Evolutionary conservation across 441 rosid genomes (phyloP), one percentile per base, ranked within the genome.

Genomic region (Theobroma grandiflorum): DNA sequence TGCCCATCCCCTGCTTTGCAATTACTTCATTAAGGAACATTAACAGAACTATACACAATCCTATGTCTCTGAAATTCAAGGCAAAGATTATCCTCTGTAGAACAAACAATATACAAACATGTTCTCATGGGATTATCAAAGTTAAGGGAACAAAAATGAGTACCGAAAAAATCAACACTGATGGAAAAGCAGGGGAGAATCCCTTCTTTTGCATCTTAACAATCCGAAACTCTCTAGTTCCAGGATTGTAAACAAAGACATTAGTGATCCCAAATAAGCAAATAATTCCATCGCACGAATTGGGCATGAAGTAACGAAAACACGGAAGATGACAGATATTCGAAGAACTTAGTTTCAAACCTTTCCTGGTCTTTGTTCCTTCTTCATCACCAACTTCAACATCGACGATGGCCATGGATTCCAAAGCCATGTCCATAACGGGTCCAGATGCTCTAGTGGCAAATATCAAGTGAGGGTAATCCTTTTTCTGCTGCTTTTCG

Each of bases 211-310:
- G 20, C 6, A 35, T 33, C 68, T 63, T 43, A 63, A 63, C 43
- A 14, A 63, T 14, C 68, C 43, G 68, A 63, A 63, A 63, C 42
- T 63, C 68, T 63, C 68, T 35, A 2, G 68, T 63, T 35, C 68
- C 43, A 35, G 68, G 68, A 63, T 63, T 63, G 20, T 63, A 63
- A 63, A 63, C 68, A 35, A 67, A 40, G 15, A 38, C 12, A 4
- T 67, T 67, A 42, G 7, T 40, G 22, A 35, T 14, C 72, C 72
- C 72, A 43, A 42, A 42, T 15, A 67, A 67, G 33, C 72, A 67
- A 42, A 67, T 6, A 18, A 67, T 18, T 3, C 72, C 72, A 67
- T 67, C 72, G 3, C 72, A 67, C 8, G 52, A n/a, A 67, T 67
- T 38, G 16, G 52, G n/a, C 16, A 40, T 20, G 6, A 1, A 38